Evolutionary conservation across 1,284 basidiomycete genomes (phyloP).

Genomic region (Ustilago sp.): DNA sequence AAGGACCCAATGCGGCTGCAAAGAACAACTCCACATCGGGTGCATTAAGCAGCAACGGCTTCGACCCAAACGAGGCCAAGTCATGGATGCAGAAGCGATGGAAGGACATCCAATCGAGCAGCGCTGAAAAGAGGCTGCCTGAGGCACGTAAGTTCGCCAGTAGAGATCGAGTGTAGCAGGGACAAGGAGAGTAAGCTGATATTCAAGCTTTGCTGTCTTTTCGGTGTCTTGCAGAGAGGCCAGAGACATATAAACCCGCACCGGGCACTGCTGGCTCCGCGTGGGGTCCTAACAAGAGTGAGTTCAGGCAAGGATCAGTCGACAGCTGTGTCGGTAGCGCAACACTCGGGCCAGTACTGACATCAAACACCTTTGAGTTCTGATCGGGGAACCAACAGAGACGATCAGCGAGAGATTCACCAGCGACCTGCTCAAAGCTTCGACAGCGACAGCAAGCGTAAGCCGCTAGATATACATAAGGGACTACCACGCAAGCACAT

Average conservation of each 20-base stretch:
- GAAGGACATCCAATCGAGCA: conserved; percentile 28
- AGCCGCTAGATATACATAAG: conserved; percentile 6
- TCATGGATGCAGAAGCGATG: conserved; percentile 44
- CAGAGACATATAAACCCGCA: conserved; percentile 47
- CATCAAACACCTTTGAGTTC: neutral
- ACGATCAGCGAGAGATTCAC: conserved; percentile 43
- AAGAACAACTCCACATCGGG: conserved; percentile 18
- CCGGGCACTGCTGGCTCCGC: conserved; percentile 38
- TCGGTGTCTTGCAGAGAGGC: conserved; percentile 25
- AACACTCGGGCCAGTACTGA: neutral
- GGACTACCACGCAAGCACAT: neutral
- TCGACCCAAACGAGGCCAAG: conserved; percentile 39
- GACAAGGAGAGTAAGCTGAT: neutral
- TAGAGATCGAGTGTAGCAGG: neutral
- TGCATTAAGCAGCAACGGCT: conserved; percentile 25
- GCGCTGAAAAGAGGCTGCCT: conserved; percentile 21
- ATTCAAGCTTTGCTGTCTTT: neutral
- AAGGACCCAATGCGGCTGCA: conserved; percentile 29
- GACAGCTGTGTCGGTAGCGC: neutral
- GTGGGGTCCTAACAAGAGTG: conserved; percentile 53
- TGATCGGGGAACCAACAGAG: conserved; percentile 15
- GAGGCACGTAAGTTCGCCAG: conserved; percentile 33
- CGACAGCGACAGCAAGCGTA: conserved; percentile 13
- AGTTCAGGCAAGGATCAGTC: conserved; percentile 9
- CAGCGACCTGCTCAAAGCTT: conserved; percentile 40